Evolutionary conservation across 2,329 filamentous ascomycete species (phyloP).

Genomic region (Trichoderma asperellum): DNA sequence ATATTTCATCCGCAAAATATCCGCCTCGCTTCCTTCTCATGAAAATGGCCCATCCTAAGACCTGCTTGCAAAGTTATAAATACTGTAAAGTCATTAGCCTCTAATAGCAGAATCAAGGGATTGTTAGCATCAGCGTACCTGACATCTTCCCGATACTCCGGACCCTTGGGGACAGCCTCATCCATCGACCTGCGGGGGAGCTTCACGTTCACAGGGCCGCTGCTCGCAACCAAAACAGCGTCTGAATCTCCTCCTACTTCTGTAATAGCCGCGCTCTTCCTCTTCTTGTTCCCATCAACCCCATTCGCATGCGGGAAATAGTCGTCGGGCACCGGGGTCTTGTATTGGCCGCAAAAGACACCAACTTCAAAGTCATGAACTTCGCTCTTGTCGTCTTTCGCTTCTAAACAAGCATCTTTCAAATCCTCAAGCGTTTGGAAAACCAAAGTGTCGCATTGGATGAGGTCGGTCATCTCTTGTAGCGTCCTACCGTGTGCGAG

Average conservation of each 20-base stretch:
- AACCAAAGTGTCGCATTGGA: slow-evolving; percentile 57
- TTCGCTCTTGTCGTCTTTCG: slow-evolving; percentile 60
- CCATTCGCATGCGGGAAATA: slow-evolving; percentile 73
- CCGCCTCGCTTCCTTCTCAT: not conserved
- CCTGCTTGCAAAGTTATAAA: slow-evolving; percentile 30
- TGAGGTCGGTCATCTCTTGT: slow-evolving; percentile 48
- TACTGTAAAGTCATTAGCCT: slow-evolving; percentile 11
- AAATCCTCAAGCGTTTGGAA: slow-evolving; percentile 70
- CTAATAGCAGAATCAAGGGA: too few species aligned
- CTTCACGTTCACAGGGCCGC: slow-evolving; percentile 60
- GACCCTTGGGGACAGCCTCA: slow-evolving; percentile 25
- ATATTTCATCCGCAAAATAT: not conserved
- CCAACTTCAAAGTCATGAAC: slow-evolving; percentile 80
- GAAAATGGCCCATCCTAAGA: not conserved
- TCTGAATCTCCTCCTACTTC: not conserved
- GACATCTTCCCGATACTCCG: slow-evolving; percentile 38
- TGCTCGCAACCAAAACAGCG: slow-evolving; percentile 33
- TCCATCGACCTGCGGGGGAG: not conserved
- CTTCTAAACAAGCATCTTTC: slow-evolving; percentile 75
- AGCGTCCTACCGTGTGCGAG: slow-evolving; percentile 47
- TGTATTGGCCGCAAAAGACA: slow-evolving; percentile 87
- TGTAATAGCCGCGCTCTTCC: slow-evolving; percentile 23
- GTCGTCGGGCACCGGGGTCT: slow-evolving; percentile 74
- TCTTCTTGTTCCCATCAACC: slow-evolving; percentile 67
- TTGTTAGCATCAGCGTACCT: slow-evolving; percentile 36